Evolutionary conservation across 768 basidiomycete species (phyloP).

Genomic region (Zangia roseola): DNA sequence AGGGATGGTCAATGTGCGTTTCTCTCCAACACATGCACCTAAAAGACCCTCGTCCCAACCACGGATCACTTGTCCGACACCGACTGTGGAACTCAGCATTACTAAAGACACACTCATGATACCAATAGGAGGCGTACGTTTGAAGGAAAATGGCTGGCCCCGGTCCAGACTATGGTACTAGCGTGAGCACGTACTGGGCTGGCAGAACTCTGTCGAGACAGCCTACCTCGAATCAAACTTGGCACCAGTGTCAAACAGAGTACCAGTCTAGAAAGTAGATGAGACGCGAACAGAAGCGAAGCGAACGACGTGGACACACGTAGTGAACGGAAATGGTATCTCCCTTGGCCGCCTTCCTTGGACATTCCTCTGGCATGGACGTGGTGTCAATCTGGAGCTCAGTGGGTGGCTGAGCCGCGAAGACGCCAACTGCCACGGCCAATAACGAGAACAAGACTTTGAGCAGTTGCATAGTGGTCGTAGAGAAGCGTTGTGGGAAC

Average conservation of each 20-base stretch:
- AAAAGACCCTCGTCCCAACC: conserved; percentile 84
- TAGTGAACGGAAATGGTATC: conserved; percentile 77
- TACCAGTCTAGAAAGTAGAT: conserved; percentile 54
- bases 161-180: conserved; percentile 60
- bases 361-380: conserved; percentile 56
- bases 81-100: conserved; percentile 49
- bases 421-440: conserved; percentile 45
- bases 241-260: conserved; percentile 65
- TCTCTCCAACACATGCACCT: conserved; percentile 87
- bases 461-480: conserved; percentile 49
- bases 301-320: conserved; percentile 40
- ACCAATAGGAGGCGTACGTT: conserved; percentile 47
- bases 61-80: conserved; percentile 75
- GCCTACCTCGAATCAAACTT: conserved; percentile 89
- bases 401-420: conserved; percentile 47
- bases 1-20: conserved; percentile 87
- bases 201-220: not conserved
- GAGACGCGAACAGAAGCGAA: not conserved
- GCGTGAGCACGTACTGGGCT: not conserved
- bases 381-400: conserved; percentile 65
- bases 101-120: not conserved
- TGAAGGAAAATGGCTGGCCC: conserved; percentile 71
- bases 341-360: conserved; percentile 52
- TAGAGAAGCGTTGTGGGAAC: not conserved
- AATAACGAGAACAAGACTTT: conserved; percentile 46